Conservation (phyloP, 2,329 filamentous ascomycete species). For the Fusarium robinianum region DNA sequence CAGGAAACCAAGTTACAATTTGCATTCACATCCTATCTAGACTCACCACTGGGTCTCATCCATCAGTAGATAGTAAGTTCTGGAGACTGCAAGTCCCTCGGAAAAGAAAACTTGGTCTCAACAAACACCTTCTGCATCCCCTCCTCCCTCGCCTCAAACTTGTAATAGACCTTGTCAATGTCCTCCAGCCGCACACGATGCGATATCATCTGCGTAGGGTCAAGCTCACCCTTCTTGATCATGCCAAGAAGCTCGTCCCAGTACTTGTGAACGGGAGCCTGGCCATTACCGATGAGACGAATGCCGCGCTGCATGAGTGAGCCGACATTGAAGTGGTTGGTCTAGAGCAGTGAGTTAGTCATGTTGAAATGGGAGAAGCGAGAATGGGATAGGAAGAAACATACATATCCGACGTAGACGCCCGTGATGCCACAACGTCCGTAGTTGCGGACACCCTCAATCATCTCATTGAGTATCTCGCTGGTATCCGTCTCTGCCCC, state of each 20-base stretch:
- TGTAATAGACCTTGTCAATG: conserved; percentile 66
- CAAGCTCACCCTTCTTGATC: conserved; percentile 70
- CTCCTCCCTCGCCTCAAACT: conserved; percentile 66
- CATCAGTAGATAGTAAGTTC: conserved; percentile 49
- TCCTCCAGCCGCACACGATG: conserved; percentile 79
- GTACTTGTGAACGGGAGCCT: conserved; percentile 78
- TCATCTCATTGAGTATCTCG: conserved; percentile 80
- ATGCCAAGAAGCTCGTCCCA: conserved; percentile 75
- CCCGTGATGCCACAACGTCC: conserved; percentile 80
- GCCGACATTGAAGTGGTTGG: conserved; percentile 71
- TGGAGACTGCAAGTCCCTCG: conserved; percentile 49
- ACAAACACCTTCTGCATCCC: conserved; percentile 81
- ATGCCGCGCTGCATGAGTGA: conserved; percentile 87
- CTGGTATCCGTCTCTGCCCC: conserved; percentile 85
- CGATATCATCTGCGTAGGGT: conserved; percentile 79
- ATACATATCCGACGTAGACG: conserved; percentile 63
- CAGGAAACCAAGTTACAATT: too few species aligned
- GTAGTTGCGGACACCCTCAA: conserved; percentile 71
- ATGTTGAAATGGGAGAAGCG: background rate
- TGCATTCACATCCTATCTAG: too few species aligned
- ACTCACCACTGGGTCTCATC: too few species aligned
- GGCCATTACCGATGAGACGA: conserved; percentile 70
- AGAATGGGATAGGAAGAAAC: conserved; percentile 33
- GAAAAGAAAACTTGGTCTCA: conserved; percentile 61
- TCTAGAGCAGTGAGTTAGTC: conserved; percentile 23